Conservation (phyloP, 805 yeast species). For the Nadsonia fulvescens region DNA sequence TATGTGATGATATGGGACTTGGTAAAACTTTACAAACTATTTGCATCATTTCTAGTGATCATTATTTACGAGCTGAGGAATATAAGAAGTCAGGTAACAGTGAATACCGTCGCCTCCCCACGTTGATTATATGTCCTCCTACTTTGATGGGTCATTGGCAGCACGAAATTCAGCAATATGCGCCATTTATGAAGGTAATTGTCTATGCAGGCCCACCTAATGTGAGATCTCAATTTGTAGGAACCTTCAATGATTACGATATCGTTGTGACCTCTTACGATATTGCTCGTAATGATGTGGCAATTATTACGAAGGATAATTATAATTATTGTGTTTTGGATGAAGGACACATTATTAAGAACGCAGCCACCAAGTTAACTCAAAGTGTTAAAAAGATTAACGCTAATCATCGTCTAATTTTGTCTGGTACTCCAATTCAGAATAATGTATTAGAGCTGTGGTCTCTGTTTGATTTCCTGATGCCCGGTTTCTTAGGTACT, state of each 20-base stretch:
- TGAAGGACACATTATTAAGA: conserved; percentile 95
- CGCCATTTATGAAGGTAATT: conserved; percentile 66
- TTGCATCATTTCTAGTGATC: conserved; percentile 93
- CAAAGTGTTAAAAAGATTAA: conserved; percentile 66
- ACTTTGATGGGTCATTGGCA: conserved; percentile 98
- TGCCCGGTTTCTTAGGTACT: conserved; percentile 97
- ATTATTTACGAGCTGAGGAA: conserved; percentile 62
- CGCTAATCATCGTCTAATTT: conserved; percentile 77
- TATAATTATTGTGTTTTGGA: conserved; percentile 92
- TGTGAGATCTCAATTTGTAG: conserved; percentile 37
- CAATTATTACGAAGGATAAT: conserved; percentile 36
- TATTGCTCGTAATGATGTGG: conserved; percentile 84
- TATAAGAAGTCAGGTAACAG: conserved; percentile 18
- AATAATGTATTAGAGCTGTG: conserved; percentile 91
- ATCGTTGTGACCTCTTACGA: conserved; percentile 90
- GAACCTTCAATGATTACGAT: conserved; percentile 41
- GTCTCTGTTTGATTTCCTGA: conserved; percentile 92
- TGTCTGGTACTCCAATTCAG: conserved; percentile 97
- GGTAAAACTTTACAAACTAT: conserved; percentile 96
- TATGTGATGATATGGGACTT: conserved; percentile 98
- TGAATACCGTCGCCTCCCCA: conserved; percentile 69
- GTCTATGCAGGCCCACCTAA: conserved; percentile 93
- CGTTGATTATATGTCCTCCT: conserved; percentile 88
- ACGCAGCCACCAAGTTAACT: conserved; percentile 72
- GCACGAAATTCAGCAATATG: conserved; percentile 76